Evolutionary conservation across 257 asterid species (phyloP).

Genomic region (Petunia axillaris): DNA sequence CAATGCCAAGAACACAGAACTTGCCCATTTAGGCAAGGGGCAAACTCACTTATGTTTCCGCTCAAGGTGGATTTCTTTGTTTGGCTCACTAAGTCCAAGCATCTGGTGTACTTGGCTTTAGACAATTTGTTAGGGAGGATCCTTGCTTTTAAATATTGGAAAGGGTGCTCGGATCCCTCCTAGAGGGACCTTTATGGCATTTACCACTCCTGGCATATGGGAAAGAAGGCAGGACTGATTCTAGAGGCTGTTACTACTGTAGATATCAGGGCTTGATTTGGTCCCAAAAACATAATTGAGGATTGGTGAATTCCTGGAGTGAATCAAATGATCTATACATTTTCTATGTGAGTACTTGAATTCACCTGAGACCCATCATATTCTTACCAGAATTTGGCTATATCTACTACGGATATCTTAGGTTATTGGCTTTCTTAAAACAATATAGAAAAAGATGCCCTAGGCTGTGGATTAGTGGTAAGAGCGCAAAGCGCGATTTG

Average conservation of each 20-base stretch:
- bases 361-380: neutral
- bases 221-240: neutral
- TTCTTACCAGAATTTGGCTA: neutral
- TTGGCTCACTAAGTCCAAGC: neutral
- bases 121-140: neutral
- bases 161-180: neutral
- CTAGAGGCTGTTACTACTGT: neutral
- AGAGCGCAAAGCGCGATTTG: too few relatives aligned
- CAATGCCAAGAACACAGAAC: neutral
- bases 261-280: conserved; percentile 3
- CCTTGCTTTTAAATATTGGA: conserved; percentile 6
- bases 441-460: too few relatives aligned
- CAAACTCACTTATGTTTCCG: neutral
- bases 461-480: too few relatives aligned
- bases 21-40: neutral
- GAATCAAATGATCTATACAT: neutral
- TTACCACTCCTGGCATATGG: neutral
- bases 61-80: neutral
- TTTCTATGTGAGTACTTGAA: neutral
- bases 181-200: conserved; percentile 18
- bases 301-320: neutral
- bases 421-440: neutral
- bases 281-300: conserved; percentile 10
- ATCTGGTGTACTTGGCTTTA: neutral
- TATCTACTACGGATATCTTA: neutral